Evolutionary conservation across 2,329 filamentous ascomycete species (phyloP).

Genomic region (Monosporascus sp.): DNA sequence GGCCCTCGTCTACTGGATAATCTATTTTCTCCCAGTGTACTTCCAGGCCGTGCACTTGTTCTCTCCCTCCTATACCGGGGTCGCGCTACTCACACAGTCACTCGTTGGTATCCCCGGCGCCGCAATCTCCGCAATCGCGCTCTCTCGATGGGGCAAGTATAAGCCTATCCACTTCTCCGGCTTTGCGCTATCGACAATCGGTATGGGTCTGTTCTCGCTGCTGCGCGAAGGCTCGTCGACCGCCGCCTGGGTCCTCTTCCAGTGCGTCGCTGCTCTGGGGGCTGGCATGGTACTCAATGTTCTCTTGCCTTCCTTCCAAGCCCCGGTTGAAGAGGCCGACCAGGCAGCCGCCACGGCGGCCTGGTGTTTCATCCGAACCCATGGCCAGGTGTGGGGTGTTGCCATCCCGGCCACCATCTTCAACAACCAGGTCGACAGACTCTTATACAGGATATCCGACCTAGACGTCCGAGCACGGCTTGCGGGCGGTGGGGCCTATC

Average conservation of each 20-base stretch:
- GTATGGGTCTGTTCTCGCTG: slow-evolving; percentile 30
- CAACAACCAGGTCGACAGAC: slow-evolving; percentile 5
- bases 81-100: slow-evolving; percentile 15
- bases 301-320: slow-evolving; percentile 33
- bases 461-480: not conserved
- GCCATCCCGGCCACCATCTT: slow-evolving; percentile 34
- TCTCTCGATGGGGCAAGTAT: slow-evolving; percentile 17
- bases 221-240: slow-evolving; percentile 26
- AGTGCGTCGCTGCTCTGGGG: slow-evolving; percentile 30
- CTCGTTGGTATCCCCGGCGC: slow-evolving; percentile 11
- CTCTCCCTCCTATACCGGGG: slow-evolving; percentile 20
- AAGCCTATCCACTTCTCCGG: slow-evolving; percentile 18
- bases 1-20: slow-evolving; percentile 28
- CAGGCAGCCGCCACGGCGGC: slow-evolving; percentile 26
- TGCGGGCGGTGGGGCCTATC: not conserved
- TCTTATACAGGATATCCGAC: not conserved
- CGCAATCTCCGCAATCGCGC: slow-evolving; percentile 10
- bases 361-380: slow-evolving; percentile 32
- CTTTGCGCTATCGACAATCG: slow-evolving; percentile 26
- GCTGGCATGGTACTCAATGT: slow-evolving; percentile 32
- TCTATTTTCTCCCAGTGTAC: slow-evolving; percentile 37
- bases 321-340: slow-evolving; percentile 22
- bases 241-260: slow-evolving; percentile 30
- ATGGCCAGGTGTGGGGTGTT: slow-evolving; percentile 36
- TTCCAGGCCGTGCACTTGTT: slow-evolving; percentile 33